These are phyloP conservation scores for Ambrosia hybrid DNA, from an alignment of 140 eudicot genomes.

Conservation along the genomic window DNA sequence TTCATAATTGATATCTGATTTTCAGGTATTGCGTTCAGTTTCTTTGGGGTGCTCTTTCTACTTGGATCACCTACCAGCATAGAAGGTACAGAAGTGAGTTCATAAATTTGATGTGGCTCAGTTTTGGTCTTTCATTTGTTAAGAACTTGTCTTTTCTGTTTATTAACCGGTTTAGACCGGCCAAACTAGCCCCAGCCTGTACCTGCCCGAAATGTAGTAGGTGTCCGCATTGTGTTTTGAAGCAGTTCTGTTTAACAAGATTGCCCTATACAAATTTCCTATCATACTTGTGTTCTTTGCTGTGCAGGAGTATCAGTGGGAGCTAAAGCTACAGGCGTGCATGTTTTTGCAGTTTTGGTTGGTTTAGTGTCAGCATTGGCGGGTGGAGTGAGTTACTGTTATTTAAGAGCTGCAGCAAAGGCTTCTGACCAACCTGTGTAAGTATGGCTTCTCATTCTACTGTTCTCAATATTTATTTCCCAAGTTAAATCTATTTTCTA, in stretches of 20 bases:
- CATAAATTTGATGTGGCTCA: constrained; percentile 15
- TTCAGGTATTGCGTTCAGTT: constrained; percentile 79
- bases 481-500: neutral
- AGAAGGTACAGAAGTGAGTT: constrained; percentile 68
- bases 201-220: no score
- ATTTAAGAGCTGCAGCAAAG: constrained; percentile 57
- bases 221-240: no score
- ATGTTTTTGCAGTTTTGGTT: constrained; percentile 47
- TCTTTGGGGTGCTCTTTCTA: constrained; percentile 72
- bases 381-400: constrained; percentile 52
- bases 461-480: neutral
- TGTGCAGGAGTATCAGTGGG: constrained; percentile 37
- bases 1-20: constrained; percentile 18
- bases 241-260: neutral
- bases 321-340: constrained; percentile 28
- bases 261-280: neutral
- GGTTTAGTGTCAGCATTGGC: constrained; percentile 65
- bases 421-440: constrained; percentile 84
- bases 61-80: constrained; percentile 46
- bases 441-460: constrained; percentile 30
- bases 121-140: neutral
- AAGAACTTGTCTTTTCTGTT: no score
- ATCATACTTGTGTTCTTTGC: constrained; percentile 3
- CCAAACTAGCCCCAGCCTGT: no score
- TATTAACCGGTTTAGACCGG: no score